phyloP scores from a whole-genome alignment of 2,329 filamentous ascomycete species.

The Phyllosticta ampelicida region DNA sequence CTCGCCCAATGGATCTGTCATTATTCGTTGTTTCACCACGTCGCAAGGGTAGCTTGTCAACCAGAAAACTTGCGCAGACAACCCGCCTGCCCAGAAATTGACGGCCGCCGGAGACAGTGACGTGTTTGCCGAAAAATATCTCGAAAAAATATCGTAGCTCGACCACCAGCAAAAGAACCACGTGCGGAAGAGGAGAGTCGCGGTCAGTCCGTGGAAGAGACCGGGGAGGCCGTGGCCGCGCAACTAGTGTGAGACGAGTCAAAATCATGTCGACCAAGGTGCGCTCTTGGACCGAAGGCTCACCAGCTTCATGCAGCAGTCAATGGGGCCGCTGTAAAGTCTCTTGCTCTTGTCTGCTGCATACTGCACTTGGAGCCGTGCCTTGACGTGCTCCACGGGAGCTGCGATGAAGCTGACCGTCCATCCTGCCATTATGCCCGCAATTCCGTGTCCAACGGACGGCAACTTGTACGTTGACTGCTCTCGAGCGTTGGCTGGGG shows the following conservation, averaged over 20 bases:
- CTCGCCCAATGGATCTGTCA: conserved; percentile 77
- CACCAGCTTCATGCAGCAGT: conserved; percentile 63
- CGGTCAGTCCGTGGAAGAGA: conserved; percentile 73
- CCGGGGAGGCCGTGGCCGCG: conserved; percentile 62
- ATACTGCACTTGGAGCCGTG: conserved; percentile 89
- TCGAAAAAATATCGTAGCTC: conserved; percentile 79
- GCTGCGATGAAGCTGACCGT: conserved; percentile 91
- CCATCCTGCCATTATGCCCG: conserved; percentile 74
- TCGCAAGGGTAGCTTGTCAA: conserved; percentile 83
- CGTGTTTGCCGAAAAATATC: conserved; percentile 55
- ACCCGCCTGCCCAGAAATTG: conserved; percentile 94
- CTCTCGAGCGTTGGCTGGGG: conserved; percentile 30
- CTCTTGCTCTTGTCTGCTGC: conserved; percentile 65
- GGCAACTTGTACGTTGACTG: conserved; percentile 48
- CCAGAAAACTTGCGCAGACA: conserved; percentile 94
- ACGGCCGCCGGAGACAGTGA: conserved; percentile 63
- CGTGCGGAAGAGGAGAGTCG: conserved; percentile 77
- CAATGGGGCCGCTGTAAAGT: conserved; percentile 76
- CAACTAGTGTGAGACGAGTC: conserved; percentile 16
- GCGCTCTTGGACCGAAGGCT: neutral
- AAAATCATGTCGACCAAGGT: neutral
- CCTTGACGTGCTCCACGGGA: conserved; percentile 91
- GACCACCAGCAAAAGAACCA: conserved; percentile 99
- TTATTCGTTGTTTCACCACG: conserved; percentile 90
- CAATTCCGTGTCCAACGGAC: conserved; percentile 71